Evolutionary conservation across 352 stramenopile species (phyloP).

Genomic region (Blastocystis sp.): DNA sequence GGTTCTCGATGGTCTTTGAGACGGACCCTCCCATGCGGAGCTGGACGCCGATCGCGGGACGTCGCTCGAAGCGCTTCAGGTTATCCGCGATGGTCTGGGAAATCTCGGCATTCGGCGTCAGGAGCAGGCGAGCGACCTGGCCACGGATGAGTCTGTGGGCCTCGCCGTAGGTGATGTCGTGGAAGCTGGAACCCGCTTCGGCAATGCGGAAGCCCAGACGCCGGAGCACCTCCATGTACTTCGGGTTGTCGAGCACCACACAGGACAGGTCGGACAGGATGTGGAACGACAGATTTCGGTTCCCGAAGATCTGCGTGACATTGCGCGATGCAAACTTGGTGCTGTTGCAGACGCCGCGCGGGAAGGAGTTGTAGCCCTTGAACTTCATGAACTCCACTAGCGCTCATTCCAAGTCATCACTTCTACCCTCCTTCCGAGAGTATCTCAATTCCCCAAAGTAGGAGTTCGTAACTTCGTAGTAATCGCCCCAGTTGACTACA

Average conservation of each 20-base stretch:
- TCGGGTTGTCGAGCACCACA: conserved; percentile 8
- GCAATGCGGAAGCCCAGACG: conserved; percentile 28
- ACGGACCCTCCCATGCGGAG: conserved; percentile 33
- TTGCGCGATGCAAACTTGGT: conserved; percentile 6
- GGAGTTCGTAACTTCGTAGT: conserved; percentile 36
- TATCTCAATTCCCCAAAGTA: conserved; percentile 2
- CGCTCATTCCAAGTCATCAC: background rate
- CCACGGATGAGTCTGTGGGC: background rate
- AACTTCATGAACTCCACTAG: background rate
- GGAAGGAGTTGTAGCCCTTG: conserved; percentile 33
- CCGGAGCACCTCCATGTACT: background rate
- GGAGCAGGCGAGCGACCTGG: conserved; percentile 46
- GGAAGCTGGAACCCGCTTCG: background rate
- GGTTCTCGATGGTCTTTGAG: background rate
- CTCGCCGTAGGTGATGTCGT: background rate
- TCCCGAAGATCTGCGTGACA: conserved; percentile 39
- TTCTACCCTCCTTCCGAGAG: background rate
- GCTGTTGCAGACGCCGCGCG: conserved; percentile 29
- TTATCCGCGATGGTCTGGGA: background rate
- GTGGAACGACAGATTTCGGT: conserved; percentile 17
- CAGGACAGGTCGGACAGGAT: conserved; percentile 56
- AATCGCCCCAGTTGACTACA: conserved; percentile 59
- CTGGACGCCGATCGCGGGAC: conserved; percentile 18
- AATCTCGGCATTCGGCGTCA: conserved; percentile 45
- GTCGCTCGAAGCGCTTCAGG: background rate